A percentile compares a stretch with the other conserved stretches of the same genome.
Evolutionary conservation across 495 filamentous ascomycete genomes (phyloP).

Genomic region (Hypoxylon subgilvum): DNA sequence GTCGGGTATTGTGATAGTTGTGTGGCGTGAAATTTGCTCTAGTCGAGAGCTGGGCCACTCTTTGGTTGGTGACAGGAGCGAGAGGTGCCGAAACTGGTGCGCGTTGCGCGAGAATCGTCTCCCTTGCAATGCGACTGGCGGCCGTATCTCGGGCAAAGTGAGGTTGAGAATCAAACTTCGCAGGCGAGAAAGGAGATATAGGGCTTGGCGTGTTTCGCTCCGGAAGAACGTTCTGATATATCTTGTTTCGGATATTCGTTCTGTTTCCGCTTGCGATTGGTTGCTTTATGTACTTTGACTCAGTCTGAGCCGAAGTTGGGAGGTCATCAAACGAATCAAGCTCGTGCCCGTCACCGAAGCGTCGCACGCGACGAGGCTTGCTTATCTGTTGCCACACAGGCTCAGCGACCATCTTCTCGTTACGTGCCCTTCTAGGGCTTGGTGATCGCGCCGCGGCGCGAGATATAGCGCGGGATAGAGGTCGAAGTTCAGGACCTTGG

Average conservation of each 20-base stretch:
- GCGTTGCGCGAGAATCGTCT: constrained; percentile 74
- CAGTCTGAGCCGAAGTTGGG: constrained; percentile 81
- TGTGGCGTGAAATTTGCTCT: constrained; percentile 50
- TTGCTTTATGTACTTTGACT: constrained; percentile 81
- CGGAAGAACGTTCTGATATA: constrained; percentile 62
- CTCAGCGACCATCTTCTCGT: constrained; percentile 50
- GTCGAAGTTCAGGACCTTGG: constrained; percentile 59
- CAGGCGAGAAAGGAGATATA: constrained; percentile 60
- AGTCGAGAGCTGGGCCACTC: constrained; percentile 74
- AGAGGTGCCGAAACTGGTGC: constrained; percentile 61
- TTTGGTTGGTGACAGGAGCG: constrained; percentile 72
- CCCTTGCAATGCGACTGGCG: constrained; percentile 86
- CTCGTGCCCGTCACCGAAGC: constrained; percentile 92
- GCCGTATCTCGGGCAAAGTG: constrained; percentile 93
- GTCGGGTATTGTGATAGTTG: constrained; percentile 40
- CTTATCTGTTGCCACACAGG: constrained; percentile 64
- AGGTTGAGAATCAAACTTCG: constrained; percentile 64
- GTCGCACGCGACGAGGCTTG: constrained; percentile 72
- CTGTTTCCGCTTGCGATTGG: constrained; percentile 75
- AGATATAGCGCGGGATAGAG: constrained; percentile 61
- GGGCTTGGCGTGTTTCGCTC: constrained; percentile 63
- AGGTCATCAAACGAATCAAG: constrained; percentile 93
- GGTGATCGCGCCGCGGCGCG: constrained; percentile 62
- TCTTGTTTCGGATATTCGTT: constrained; percentile 64
- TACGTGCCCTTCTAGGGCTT: constrained; percentile 54